Conservation (phyloP, 768 basidiomycete species). For the Tulasnella sp. region DNA sequence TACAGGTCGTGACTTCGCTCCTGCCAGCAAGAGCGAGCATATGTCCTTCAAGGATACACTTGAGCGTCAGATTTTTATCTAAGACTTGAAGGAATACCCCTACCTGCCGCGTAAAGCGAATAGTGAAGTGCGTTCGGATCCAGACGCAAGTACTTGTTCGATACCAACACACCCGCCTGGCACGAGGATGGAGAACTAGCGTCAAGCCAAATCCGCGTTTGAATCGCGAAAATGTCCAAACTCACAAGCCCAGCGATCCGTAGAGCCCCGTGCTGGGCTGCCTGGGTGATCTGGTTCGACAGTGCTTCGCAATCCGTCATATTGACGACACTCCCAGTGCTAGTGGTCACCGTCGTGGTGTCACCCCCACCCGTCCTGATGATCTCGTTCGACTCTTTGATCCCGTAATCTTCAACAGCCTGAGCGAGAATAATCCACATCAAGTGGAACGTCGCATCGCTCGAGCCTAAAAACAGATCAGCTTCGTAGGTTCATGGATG, state of each 20-base stretch:
- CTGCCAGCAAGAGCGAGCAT: constrained; percentile 74
- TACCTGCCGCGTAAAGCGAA: constrained; percentile 71
- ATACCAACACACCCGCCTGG: constrained; percentile 70
- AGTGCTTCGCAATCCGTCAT: constrained; percentile 42
- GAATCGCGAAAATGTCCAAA: constrained; percentile 16
- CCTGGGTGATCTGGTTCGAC: constrained; percentile 63
- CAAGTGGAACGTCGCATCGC: constrained; percentile 82
- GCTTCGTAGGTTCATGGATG: too few relatives aligned
- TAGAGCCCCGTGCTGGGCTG: constrained; percentile 74
- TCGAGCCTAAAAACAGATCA: constrained; percentile 59
- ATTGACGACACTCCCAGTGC: too few relatives aligned
- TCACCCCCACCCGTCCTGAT: constrained; percentile 30
- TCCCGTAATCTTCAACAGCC: constrained; percentile 75
- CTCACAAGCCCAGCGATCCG: constrained; percentile 81
- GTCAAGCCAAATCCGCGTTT: background rate
- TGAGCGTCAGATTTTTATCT: too few relatives aligned
- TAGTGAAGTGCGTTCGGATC: constrained; percentile 88
- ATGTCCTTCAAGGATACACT: constrained; percentile 23
- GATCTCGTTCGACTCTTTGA: constrained; percentile 57
- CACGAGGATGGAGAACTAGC: background rate
- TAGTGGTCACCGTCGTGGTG: constrained; percentile 29
- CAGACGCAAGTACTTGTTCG: constrained; percentile 78
- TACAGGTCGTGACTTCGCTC: constrained; percentile 72
- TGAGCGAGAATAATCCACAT: constrained; percentile 42
- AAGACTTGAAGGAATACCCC: too few relatives aligned